These are phyloP conservation scores for Penicillium freii DNA, from an alignment of 2,329 filamentous ascomycete genomes.

Conservation along the genomic window DNA sequence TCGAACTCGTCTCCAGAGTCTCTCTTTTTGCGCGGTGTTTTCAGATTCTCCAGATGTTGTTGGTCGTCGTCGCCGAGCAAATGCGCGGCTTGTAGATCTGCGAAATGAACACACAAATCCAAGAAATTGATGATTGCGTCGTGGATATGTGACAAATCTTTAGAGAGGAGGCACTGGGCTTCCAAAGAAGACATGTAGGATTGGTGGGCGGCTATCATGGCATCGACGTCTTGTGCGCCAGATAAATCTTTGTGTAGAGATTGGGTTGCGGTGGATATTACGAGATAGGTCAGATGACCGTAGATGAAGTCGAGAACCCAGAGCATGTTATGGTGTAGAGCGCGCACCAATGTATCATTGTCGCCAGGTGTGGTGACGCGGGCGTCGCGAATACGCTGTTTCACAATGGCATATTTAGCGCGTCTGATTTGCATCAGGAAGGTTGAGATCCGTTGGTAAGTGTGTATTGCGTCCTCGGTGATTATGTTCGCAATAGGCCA, in stretches of 20 bases:
- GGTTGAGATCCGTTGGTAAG: conserved; percentile 71
- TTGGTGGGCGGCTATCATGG: conserved; percentile 71
- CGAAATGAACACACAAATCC: conserved; percentile 69
- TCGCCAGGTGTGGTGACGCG: conserved; percentile 30
- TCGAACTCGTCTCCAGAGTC: conserved; percentile 12
- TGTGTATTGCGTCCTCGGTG: conserved; percentile 59
- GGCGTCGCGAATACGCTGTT: conserved; percentile 41
- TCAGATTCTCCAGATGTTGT: neutral
- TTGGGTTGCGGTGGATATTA: conserved; percentile 61
- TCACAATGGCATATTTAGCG: conserved; percentile 65
- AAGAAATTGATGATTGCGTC: conserved; percentile 72
- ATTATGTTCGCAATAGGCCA: conserved; percentile 71
- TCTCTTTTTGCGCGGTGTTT: conserved; percentile 3
- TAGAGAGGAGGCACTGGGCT: conserved; percentile 67
- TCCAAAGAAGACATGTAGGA: conserved; percentile 62
- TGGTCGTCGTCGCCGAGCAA: conserved; percentile 28
- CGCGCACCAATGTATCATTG: conserved; percentile 38
- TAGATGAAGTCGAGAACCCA: conserved; percentile 77
- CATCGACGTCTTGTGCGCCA: conserved; percentile 70
- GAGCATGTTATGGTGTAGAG: conserved; percentile 65
- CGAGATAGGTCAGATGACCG: conserved; percentile 71
- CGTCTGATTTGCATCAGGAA: conserved; percentile 76
- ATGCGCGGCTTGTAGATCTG: conserved; percentile 55
- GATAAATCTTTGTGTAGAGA: conserved; percentile 59
- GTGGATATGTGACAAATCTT: conserved; percentile 67